A percentile compares a stretch with the other conserved stretches of the same genome.
These are phyloP conservation scores for Periconia digitata DNA, from an alignment of 2,329 filamentous ascomycete genomes.

Conservation along the genomic window DNA sequence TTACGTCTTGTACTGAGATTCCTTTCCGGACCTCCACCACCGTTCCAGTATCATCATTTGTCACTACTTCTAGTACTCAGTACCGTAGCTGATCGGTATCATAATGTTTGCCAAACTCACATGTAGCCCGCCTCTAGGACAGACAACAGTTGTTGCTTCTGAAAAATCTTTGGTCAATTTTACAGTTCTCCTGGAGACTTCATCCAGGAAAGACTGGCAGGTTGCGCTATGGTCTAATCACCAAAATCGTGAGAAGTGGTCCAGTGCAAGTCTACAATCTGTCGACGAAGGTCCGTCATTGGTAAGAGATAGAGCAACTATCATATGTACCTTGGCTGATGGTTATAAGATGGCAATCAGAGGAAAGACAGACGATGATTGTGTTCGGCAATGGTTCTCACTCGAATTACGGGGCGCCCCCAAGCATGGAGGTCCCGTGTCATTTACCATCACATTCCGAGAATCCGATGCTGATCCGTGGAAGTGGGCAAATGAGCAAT, in stretches of 20 bases:
- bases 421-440: conserved; percentile 52
- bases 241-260: conserved; percentile 58
- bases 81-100: too few relatives aligned
- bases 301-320: neutral
- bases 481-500: conserved; percentile 71
- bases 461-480: conserved; percentile 56
- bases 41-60: too few relatives aligned
- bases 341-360: conserved; percentile 25
- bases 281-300: conserved; percentile 14
- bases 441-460: conserved; percentile 74
- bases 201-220: conserved; percentile 65
- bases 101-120: conserved; percentile 60
- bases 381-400: conserved; percentile 56
- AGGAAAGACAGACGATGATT: conserved; percentile 4
- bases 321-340: conserved; percentile 10
- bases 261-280: conserved; percentile 57
- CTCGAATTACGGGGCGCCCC: conserved; percentile 49
- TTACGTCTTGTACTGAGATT: too few relatives aligned
- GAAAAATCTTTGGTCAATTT: conserved; percentile 56
- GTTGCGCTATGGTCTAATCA: conserved; percentile 75
- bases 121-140: conserved; percentile 72
- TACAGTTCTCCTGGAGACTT: conserved; percentile 70
- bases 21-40: too few relatives aligned
- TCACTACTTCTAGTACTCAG: too few relatives aligned
- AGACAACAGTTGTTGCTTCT: conserved; percentile 64